Percentiles rank a stretch among this genome's conserved stretches.
phyloP scores from a whole-genome alignment of 1,284 basidiomycete species.

The Singerocomus rubriflavus region DNA sequence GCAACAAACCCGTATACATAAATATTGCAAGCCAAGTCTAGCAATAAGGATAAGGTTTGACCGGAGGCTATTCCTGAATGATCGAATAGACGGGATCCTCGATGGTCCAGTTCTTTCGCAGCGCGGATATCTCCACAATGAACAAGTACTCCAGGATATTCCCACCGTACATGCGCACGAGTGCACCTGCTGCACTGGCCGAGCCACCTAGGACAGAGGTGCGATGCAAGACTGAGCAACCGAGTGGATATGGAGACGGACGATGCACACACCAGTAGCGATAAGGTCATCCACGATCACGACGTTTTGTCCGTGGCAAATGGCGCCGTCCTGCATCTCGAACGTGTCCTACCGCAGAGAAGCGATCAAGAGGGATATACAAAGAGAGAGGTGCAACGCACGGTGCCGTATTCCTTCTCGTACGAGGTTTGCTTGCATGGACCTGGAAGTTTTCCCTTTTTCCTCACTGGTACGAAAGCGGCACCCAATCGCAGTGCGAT shows the following conservation, averaged over 20 bases:
- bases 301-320: conserved; percentile 81
- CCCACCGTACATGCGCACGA: conserved; percentile 81
- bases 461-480: conserved; percentile 95
- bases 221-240: conserved; percentile 2
- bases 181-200: conserved; percentile 90
- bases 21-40: conserved; percentile 7
- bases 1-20: conserved; percentile 1
- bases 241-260: not conserved
- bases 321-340: conserved; percentile 91
- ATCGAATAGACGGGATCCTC: conserved; percentile 89
- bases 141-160: conserved; percentile 93
- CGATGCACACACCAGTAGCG: conserved; percentile 73
- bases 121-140: conserved; percentile 77
- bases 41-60: conserved; percentile 19
- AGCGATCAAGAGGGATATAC: conserved; percentile 1
- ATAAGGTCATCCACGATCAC: conserved; percentile 95
- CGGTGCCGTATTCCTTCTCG: conserved; percentile 91
- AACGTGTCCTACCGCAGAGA: conserved; percentile 68
- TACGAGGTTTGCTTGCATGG: conserved; percentile 76
- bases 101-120: conserved; percentile 43
- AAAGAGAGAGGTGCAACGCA: conserved; percentile 37
- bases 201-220: conserved; percentile 69
- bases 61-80: conserved; percentile 62
- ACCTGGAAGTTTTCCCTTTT: conserved; percentile 93
- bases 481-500: conserved; percentile 90